These are phyloP conservation scores for Pythium coloratum DNA, from an alignment of 352 stramenopile species.

Conservation along the genomic window DNA sequence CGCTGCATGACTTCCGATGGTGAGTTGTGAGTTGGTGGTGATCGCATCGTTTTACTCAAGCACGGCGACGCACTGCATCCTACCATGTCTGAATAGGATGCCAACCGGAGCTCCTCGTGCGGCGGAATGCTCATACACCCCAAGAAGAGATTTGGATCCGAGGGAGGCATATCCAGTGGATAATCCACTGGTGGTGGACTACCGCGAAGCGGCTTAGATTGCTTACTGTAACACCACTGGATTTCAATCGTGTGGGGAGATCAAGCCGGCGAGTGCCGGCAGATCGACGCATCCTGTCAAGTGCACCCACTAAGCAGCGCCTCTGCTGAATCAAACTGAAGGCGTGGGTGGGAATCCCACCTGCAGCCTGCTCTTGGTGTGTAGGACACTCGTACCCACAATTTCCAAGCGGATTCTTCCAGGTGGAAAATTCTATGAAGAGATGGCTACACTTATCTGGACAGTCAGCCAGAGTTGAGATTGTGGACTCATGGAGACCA, in stretches of 20 bases:
- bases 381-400: background rate
- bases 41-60: too few relatives aligned
- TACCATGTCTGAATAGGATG: too few relatives aligned
- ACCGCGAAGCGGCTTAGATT: too few relatives aligned
- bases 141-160: too few relatives aligned
- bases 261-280: background rate
- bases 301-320: background rate
- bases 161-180: too few relatives aligned
- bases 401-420: background rate
- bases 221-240: background rate
- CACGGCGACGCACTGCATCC: too few relatives aligned
- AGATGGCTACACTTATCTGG: slow-evolving; percentile 1
- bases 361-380: background rate
- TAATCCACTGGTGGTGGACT: too few relatives aligned
- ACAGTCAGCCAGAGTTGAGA: background rate
- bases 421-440: background rate
- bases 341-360: too few relatives aligned
- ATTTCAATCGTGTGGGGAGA: background rate
- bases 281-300: background rate
- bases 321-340: background rate
- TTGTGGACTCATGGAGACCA: background rate
- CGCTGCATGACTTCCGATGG: too few relatives aligned
- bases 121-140: too few relatives aligned
- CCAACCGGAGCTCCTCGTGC: too few relatives aligned
- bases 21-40: too few relatives aligned